phyloP scores from a whole-genome alignment of 2,329 filamentous ascomycete genomes.

The Chaetothyriales sp. region DNA sequence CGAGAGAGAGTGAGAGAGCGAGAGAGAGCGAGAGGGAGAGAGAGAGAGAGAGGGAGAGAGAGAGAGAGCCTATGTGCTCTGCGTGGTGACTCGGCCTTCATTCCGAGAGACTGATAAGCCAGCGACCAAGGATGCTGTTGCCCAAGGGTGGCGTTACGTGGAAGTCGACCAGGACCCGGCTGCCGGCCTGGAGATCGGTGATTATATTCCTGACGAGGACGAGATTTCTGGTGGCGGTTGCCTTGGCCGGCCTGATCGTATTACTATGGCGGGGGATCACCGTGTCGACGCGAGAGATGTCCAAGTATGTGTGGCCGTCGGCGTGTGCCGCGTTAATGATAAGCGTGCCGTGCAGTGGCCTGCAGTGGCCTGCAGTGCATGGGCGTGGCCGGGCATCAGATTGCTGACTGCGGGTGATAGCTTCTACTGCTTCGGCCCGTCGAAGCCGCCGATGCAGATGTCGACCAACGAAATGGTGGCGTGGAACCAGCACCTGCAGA shows the following conservation, averaged over 20 bases:
- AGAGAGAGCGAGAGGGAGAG: too few species aligned
- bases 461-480: slow-evolving; percentile 74
- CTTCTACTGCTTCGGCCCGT: slow-evolving; percentile 94
- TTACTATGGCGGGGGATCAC: slow-evolving; percentile 81
- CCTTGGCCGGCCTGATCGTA: slow-evolving; percentile 55
- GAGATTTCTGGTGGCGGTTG: slow-evolving; percentile 62
- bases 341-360: not conserved
- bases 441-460: slow-evolving; percentile 95
- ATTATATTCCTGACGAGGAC: slow-evolving; percentile 60
- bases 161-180: slow-evolving; percentile 70
- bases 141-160: slow-evolving; percentile 82
- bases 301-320: slow-evolving; percentile 50
- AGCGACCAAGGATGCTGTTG: slow-evolving; percentile 63
- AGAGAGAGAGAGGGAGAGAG: too few species aligned
- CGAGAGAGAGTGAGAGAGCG: too few species aligned
- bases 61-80: slow-evolving; percentile 1
- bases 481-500: slow-evolving; percentile 80
- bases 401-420: slow-evolving; percentile 34
- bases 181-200: slow-evolving; percentile 64
- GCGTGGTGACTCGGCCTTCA: not conserved
- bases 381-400: not conserved
- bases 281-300: slow-evolving; percentile 70
- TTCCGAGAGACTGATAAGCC: not conserved
- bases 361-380: not conserved
- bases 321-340: too few species aligned